These are phyloP conservation scores for Echinochloa phyllopogon DNA, from an alignment of 176 grass and related monocot species.

Conservation along the genomic window DNA sequence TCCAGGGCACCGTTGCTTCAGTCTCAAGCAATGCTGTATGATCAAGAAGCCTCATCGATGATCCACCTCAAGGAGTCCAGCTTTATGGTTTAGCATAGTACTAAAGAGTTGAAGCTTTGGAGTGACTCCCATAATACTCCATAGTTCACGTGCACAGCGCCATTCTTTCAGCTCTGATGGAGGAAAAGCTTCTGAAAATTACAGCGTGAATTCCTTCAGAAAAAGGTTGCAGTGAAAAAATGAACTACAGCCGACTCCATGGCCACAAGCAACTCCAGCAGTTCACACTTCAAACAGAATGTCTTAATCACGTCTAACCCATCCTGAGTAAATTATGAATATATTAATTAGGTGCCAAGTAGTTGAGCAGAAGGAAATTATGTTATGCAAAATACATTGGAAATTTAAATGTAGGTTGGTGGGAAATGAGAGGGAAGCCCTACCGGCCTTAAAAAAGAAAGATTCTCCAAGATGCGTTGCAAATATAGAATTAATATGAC, in stretches of 20 bases:
- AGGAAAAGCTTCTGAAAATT: conserved; percentile 21
- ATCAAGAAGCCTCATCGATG: conserved; percentile 14
- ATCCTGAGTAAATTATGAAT: conserved; percentile 43
- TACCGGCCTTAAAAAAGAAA: conserved; percentile 37
- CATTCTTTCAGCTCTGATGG: background rate
- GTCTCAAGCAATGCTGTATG: background rate
- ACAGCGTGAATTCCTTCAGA: background rate
- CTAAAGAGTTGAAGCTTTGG: background rate
- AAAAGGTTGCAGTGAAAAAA: conserved; percentile 1
- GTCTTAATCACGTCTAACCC: conserved; percentile 44
- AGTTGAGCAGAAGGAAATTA: conserved; percentile 38
- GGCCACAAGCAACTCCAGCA: conserved; percentile 24
- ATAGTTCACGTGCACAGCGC: conserved; percentile 16
- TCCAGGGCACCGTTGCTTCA: background rate
- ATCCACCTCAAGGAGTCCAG: conserved; percentile 27
- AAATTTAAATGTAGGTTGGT: conserved; percentile 41
- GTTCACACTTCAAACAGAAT: conserved; percentile 31
- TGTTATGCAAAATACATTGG: conserved; percentile 26
- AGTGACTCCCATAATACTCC: background rate
- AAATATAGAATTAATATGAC: conserved; percentile 31
- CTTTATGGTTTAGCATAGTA: background rate
- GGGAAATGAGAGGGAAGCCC: conserved; percentile 48
- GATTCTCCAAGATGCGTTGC: conserved; percentile 23
- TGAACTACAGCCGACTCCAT: conserved; percentile 13
- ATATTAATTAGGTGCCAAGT: conserved; percentile 49